Evolutionary conservation across 176 grass and related monocot species (phyloP), one percentile per base, ranked within the genome.

Genomic region (Alopecurus myosuroides): DNA sequence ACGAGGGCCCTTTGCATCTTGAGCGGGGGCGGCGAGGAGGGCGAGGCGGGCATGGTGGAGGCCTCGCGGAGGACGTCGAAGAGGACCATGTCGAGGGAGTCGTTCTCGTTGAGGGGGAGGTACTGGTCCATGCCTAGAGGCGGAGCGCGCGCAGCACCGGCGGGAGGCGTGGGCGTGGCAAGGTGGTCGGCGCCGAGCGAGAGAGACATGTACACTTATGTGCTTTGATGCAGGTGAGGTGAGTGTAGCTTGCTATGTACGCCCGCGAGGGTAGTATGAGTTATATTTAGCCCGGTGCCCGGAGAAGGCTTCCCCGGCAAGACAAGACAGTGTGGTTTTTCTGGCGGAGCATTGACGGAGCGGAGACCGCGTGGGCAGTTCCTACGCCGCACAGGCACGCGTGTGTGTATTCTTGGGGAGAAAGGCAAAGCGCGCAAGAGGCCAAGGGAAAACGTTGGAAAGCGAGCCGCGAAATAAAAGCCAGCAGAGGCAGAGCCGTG

Each of bases 61-160:
- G 93, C 97, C 78, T 94, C 93, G 45, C 84, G 87, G 78, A 98
- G 93, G 74, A 94, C 85, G 90, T 98, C 86, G 85, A 94, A 92
- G 84, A 98, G 88, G 78, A 95, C 77, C 97, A 98, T 98, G 84
- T 98, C 97, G 64, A 94, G 88, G 31, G 97, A 95, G 84, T 98
- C 97, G 77, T 95, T 70, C 89, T 98, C 97, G 85, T 95, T 87
- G 82, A 98, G 83, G 0, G 96, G 96, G n/a, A 98, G 88, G 73
- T 84, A 74, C 35, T 85, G 88, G 79, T 36, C 49, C 37, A 39
- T 39, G 37, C 37, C 37, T 6, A 19, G 22, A 55, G 19, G 58
- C 29, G 26, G 14, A 36, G 69, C 77, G 12, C 65, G 39, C 51
- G 65, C 71, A 18, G 26, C 15, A 19, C 31, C 51, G 15, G 57